These are phyloP conservation scores for Glycine latifolia DNA, from an alignment of 306 rosid genomes.

Conservation along the genomic window DNA sequence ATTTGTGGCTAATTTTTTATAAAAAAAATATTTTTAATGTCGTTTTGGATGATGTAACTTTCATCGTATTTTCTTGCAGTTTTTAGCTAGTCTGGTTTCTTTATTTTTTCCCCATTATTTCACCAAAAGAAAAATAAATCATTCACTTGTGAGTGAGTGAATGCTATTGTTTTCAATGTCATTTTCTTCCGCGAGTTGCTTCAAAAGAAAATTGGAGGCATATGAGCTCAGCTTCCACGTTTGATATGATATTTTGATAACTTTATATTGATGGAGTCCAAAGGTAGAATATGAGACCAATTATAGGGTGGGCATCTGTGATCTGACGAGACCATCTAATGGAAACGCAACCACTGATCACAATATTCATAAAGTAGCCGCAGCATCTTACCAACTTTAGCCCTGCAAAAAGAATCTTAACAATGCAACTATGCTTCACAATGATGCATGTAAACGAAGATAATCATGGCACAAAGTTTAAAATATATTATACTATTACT, in stretches of 20 bases:
- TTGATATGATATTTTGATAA: slow-evolving; percentile 1
- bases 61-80: too few relatives aligned
- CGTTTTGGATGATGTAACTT: too few relatives aligned
- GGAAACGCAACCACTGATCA: not conserved
- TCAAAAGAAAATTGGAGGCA: not conserved
- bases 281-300: not conserved
- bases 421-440: not conserved
- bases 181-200: not conserved
- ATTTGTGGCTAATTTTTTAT: too few relatives aligned
- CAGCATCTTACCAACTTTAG: not conserved
- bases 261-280: not conserved
- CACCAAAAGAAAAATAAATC: too few relatives aligned
- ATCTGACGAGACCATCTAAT: not conserved
- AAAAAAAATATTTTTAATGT: too few relatives aligned
- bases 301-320: not conserved
- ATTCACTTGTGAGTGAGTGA: not conserved
- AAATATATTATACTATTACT: too few relatives aligned
- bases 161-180: not conserved
- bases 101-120: too few relatives aligned
- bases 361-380: not conserved
- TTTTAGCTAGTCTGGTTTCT: too few relatives aligned
- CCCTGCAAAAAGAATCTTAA: not conserved
- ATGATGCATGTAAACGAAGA: not conserved
- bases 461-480: too few relatives aligned
- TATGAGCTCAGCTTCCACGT: not conserved